phyloP scores from a whole-genome alignment of 495 filamentous ascomycete genomes.

The Penicillium odoratum region DNA sequence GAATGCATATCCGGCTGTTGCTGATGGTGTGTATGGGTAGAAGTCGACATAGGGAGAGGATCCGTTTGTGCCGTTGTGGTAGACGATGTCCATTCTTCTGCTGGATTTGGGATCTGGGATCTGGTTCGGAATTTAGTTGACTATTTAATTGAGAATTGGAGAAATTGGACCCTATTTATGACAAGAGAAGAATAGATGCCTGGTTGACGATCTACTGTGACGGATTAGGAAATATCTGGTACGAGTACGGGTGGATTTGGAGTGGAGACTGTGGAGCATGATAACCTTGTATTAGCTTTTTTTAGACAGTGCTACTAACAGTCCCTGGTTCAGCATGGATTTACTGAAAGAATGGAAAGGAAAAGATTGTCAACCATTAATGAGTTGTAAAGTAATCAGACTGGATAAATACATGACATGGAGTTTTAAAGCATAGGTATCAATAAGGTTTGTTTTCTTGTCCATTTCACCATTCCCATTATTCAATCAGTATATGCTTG shows the following conservation, averaged over 20 bases:
- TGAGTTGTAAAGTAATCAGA: too few species aligned
- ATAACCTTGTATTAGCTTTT: background rate
- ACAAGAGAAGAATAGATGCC: background rate
- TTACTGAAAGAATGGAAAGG: too few species aligned
- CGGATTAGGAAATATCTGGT: constrained; percentile 27
- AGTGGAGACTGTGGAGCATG: background rate
- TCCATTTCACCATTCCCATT: too few species aligned
- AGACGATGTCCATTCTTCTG: constrained; percentile 36
- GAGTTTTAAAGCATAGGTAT: too few species aligned
- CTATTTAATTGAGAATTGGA: constrained; percentile 14
- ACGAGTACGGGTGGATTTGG: constrained; percentile 33
- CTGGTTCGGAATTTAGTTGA: background rate
- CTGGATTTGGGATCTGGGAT: background rate
- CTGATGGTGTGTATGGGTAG: constrained; percentile 51
- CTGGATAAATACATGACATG: too few species aligned
- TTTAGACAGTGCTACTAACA: too few species aligned
- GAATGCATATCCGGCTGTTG: constrained; percentile 48
- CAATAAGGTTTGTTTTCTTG: too few species aligned
- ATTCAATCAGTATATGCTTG: too few species aligned
- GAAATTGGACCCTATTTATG: background rate
- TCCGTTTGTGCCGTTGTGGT: constrained; percentile 34
- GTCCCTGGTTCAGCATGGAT: too few species aligned
- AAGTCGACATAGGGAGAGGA: constrained; percentile 39
- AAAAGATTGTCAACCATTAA: too few species aligned
- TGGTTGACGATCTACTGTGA: constrained; percentile 14